These are phyloP conservation scores for Didymella segeticola DNA, from an alignment of 2,329 filamentous ascomycete species.

Conservation along the genomic window DNA sequence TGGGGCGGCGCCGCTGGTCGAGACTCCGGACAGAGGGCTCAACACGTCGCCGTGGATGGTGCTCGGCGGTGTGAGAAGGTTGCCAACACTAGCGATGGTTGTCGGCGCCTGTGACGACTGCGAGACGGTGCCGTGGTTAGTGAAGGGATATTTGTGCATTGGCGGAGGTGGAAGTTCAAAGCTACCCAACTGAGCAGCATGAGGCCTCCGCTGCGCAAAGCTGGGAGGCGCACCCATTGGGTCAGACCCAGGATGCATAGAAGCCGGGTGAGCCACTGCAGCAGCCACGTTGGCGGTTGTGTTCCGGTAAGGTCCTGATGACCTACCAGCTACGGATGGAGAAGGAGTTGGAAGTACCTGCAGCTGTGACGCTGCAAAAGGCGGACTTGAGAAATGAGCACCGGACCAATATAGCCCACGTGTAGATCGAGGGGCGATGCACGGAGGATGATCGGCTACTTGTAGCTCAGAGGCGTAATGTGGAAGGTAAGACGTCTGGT, in stretches of 20 bases:
- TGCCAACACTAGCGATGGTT: slow-evolving; percentile 62
- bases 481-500: slow-evolving; percentile 36
- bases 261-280: slow-evolving; percentile 65
- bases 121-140: slow-evolving; percentile 48
- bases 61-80: slow-evolving; percentile 68
- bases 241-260: slow-evolving; percentile 69
- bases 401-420: slow-evolving; percentile 58
- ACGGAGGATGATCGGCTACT: slow-evolving; percentile 53
- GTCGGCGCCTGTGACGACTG: slow-evolving; percentile 57
- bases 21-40: slow-evolving; percentile 66
- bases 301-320: slow-evolving; percentile 50
- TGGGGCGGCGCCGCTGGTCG: slow-evolving; percentile 66
- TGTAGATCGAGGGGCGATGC: slow-evolving; percentile 57
- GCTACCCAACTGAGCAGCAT: slow-evolving; percentile 70
- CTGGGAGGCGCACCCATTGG: slow-evolving; percentile 67
- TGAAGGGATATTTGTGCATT: slow-evolving; percentile 60
- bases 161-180: slow-evolving; percentile 71
- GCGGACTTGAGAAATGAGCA: slow-evolving; percentile 47
- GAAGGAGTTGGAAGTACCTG: slow-evolving; percentile 51
- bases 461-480: slow-evolving; percentile 41
- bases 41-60: slow-evolving; percentile 67
- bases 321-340: slow-evolving; percentile 51
- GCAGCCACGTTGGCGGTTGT: slow-evolving; percentile 67
- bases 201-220: slow-evolving; percentile 74
- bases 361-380: slow-evolving; percentile 49